phyloP scores from a whole-genome alignment of 768 basidiomycete species.

The Leucocoprinus sp. region DNA sequence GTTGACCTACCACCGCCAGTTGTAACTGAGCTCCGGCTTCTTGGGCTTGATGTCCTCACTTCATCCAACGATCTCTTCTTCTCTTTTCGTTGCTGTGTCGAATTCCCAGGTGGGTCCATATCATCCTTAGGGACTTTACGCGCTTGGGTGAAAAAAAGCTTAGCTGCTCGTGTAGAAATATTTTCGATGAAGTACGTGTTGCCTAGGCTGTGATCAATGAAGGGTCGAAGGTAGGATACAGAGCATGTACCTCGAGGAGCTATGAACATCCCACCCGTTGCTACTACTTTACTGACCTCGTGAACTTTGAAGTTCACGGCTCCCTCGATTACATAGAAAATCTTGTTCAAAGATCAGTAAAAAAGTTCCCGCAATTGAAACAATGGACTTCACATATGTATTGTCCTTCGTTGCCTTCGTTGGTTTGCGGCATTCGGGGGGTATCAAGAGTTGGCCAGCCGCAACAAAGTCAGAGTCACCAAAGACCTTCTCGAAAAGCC shows the following conservation, averaged over 20 bases:
- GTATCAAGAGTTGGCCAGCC: slow-evolving; percentile 80
- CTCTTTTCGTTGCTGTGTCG: neutral
- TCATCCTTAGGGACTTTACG: slow-evolving; percentile 29
- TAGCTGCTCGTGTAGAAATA: slow-evolving; percentile 69
- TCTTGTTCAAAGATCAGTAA: slow-evolving; percentile 18
- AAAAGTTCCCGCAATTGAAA: neutral
- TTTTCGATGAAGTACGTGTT: slow-evolving; percentile 91
- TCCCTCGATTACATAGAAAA: slow-evolving; percentile 74
- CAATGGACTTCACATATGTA: slow-evolving; percentile 33
- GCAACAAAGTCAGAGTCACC: slow-evolving; percentile 89
- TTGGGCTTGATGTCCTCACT: slow-evolving; percentile 6
- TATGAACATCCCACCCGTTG: slow-evolving; percentile 80
- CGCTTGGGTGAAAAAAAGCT: slow-evolving; percentile 92
- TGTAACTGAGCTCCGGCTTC: neutral
- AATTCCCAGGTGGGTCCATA: slow-evolving; percentile 12
- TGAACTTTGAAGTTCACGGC: slow-evolving; percentile 83
- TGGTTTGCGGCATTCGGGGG: slow-evolving; percentile 73
- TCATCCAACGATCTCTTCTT: slow-evolving; percentile 8
- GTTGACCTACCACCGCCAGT: neutral
- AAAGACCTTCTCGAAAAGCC: slow-evolving; percentile 88
- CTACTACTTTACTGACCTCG: slow-evolving; percentile 66
- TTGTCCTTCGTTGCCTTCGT: slow-evolving; percentile 90
- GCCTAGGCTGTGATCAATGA: slow-evolving; percentile 35
- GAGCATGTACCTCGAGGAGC: slow-evolving; percentile 67
- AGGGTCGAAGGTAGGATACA: neutral